Base-by-base conservation (phyloP, 2,329 filamentous ascomycete species). In the Aspergillus sp. region DNA sequence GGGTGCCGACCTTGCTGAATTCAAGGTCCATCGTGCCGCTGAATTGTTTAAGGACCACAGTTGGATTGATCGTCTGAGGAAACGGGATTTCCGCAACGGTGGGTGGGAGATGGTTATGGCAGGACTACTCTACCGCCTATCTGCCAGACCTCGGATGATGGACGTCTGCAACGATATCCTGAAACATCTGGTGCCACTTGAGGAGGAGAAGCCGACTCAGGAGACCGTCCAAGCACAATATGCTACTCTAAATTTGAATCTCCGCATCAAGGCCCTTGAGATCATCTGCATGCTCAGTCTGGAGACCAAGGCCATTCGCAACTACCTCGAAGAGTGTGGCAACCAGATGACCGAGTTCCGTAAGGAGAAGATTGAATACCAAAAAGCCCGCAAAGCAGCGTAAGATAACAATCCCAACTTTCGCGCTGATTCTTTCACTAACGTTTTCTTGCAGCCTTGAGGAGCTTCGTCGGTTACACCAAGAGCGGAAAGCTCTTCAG, bases 361-460 rank as follows among this genome's bases (percentile, higher is more conserved):
- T 46, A 99, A 99, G 72, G 89, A 95, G 68, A 96, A 96, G 76
- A 96, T 96, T 55, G 90, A 95, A 59, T 88, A 85, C 73, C 93
- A 97, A 73, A 84, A 91, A 59, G 84, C 88, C 61, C 85, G 88
- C 58, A 87, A 86, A 69, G 73, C 76, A 60, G 72, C 78, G 77
- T 82, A 75, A 73, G 81, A 78, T 26, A 22, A 13, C 9, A 30
- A 4, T 16, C 14, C 35, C 4, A 11, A 9, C 26, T 8, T 38
- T 17, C 11, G 33, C 35, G 9, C 14, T 38, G 13, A 22, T 48
- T 3, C 33, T 24, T 26, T 32, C 9, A 54, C 44, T 47, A 17
- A 33, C 42, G 19, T 41, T 47, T 22, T 48, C 50, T 35, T 50
- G 6, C 44, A 74, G 72, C 19, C 63, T 74, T 16, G 73, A 75